Base-by-base conservation (phyloP, 495 filamentous ascomycete species). In the Neurospora sp. region DNA sequence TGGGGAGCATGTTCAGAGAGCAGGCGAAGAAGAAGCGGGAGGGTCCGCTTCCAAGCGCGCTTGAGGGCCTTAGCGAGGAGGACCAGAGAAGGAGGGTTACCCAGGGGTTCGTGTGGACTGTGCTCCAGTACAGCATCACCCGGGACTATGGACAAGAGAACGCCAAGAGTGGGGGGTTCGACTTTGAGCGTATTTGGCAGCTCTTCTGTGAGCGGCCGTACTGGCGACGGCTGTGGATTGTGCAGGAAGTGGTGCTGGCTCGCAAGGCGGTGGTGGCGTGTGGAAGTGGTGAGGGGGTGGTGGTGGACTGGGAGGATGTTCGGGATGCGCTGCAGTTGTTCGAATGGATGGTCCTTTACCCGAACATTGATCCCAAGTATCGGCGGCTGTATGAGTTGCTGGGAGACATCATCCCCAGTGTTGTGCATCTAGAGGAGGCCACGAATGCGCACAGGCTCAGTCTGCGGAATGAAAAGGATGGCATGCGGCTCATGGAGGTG, bases 191-290 rank as follows among this genome's bases (percentile, higher is more conserved):
- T 1, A 35, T 39, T 5, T 18, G 65, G 45, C 45, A 22, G 9
- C 20, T 53, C 9, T 53, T 53, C 45, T 22, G n/a, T 1, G 27
- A 53, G 22, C 7, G 35, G 6, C 61, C 72, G 3, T 77, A 75
- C 39, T 76, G 74, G 72, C 72, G 69, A 10, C 53, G 76, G 20
- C 68, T 76, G 2, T 77, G 76, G 75, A 71, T 78, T n/a, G 59
- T 75, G 14, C 76, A 78, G n/a, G 75, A 76, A 69, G 53, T 72
- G 20, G 76, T 76, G 16, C 71, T 78, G 39, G 65, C 76, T 37
- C 4, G 40, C 12, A 38, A 31, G 20, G 38, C 73, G 12, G 31
- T 73, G 0, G 41, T 78, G 20, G 37, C 69, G 12, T 75, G 39
- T 16, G 22, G 22, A 1, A 31, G 53, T 8, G 22, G 27, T 16